Evolutionary conservation across 2,329 filamentous ascomycete genomes (phyloP).

Genomic region (Diplodia corticola): DNA sequence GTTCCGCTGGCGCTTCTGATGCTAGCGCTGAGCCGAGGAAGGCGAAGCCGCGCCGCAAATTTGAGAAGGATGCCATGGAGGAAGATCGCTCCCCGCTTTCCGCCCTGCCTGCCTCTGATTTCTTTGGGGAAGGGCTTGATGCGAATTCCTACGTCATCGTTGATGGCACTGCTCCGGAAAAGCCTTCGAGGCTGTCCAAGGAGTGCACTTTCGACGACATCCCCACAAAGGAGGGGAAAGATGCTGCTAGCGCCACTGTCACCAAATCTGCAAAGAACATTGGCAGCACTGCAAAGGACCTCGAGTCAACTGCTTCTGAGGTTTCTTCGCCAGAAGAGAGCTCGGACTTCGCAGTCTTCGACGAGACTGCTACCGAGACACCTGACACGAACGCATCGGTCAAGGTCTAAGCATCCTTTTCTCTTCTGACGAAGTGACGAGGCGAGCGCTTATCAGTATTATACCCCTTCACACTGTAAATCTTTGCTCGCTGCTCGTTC

Average conservation of each 20-base stretch:
- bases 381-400: not conserved
- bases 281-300: not conserved
- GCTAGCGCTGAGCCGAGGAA: slow-evolving; percentile 31
- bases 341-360: slow-evolving; percentile 5
- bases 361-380: slow-evolving; percentile 8
- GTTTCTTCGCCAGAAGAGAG: not conserved
- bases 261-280: not conserved
- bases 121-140: slow-evolving; percentile 42
- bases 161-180: slow-evolving; percentile 36
- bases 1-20: slow-evolving; percentile 25
- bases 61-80: slow-evolving; percentile 42
- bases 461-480: slow-evolving; percentile 19
- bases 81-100: slow-evolving; percentile 42
- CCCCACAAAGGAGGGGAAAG: not conserved
- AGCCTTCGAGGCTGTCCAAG: slow-evolving; percentile 37
- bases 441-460: slow-evolving; percentile 19
- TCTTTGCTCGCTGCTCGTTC: slow-evolving; percentile 1
- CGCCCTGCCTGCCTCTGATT: slow-evolving; percentile 39
- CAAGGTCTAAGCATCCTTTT: not conserved
- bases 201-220: slow-evolving; percentile 33
- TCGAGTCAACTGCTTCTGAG: not conserved
- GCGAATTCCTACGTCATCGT: slow-evolving; percentile 39
- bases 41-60: slow-evolving; percentile 30
- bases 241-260: not conserved
- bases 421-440: slow-evolving; percentile 5